These are phyloP conservation scores for Inosperma sp. DNA, from an alignment of 768 basidiomycete genomes.

Conservation along the genomic window DNA sequence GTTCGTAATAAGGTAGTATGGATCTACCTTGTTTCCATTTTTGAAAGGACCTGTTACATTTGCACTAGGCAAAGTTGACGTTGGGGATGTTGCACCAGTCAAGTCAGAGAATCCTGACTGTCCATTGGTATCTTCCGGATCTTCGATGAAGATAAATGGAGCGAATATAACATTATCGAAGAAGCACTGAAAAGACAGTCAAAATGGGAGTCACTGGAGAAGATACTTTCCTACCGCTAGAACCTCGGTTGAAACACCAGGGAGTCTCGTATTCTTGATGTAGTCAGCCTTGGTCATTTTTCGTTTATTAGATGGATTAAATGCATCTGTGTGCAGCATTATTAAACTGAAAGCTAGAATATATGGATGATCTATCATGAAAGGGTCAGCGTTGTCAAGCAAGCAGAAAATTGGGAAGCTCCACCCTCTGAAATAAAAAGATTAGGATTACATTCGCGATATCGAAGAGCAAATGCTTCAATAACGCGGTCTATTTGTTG, in stretches of 20 bases:
- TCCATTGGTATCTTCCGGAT: constrained; percentile 68
- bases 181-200: constrained; percentile 58
- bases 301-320: constrained; percentile 95
- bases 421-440: constrained; percentile 76
- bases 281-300: constrained; percentile 98
- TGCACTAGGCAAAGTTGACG: constrained; percentile 19
- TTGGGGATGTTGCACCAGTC: constrained; percentile 35
- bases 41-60: constrained; percentile 34
- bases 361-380: constrained; percentile 77
- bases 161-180: constrained; percentile 96
- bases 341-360: constrained; percentile 96
- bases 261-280: constrained; percentile 84
- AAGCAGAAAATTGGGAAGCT: constrained; percentile 10
- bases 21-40: constrained; percentile 73
- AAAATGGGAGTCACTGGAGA: neutral
- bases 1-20: constrained; percentile 85
- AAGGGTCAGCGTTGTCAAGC: constrained; percentile 1
- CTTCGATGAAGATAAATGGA: constrained; percentile 95
- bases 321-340: constrained; percentile 97
- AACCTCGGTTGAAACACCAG: constrained; percentile 77
- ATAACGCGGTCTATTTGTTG: constrained; percentile 98
- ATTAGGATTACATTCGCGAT: constrained; percentile 75
- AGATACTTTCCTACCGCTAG: constrained; percentile 63
- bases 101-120: constrained; percentile 48
- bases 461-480: constrained; percentile 88